Base-by-base conservation (phyloP, 2,329 filamentous ascomycete species). In the Fusarium domesticum region DNA sequence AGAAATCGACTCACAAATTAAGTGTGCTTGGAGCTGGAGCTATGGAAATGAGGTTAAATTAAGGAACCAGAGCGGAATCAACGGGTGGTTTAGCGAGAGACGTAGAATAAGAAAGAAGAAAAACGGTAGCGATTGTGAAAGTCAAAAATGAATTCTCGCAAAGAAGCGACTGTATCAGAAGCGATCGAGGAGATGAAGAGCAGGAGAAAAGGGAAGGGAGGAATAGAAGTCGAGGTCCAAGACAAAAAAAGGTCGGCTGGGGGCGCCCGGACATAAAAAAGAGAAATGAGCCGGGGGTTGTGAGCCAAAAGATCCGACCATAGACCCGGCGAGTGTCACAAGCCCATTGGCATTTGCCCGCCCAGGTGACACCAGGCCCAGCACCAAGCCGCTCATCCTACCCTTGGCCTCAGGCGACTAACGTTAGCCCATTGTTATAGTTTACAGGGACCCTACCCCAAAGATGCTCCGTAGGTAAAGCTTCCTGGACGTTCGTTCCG, bases 271-370 rank as follows among this genome's bases (percentile, higher is more conserved):
- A 28, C 23, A 28, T 12, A 28, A 28, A 28, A 28, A 42, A 48
- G 39, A 57, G 56, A 59, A 59, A 59, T 57, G 56, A 57, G 48
- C 49, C 44, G 23, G 31, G 45, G n/a, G n/a, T n/a, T n/a, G n/a
- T n/a, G n/a, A n/a, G n/a, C n/a, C n/a, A n/a, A n/a, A n/a, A n/a
- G n/a, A n/a, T n/a, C n/a, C 37, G 47, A 50, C 51, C 42, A 53
- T 43, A 37, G 40, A 51, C 18, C 37, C 37, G 37, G 33, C 20
- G 15, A 23, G 19, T 20, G n/a, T n/a, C n/a, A n/a, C n/a, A n/a
- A n/a, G n/a, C n/a, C n/a, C n/a, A n/a, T n/a, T n/a, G n/a, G n/a
- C n/a, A n/a, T n/a, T n/a, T 34, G 42, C 38, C 42, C 36, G 19
- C 35, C 37, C 34, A 43, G 41, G 50, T 47, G 47, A 45, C 39